Percentiles rank a stretch among this genome's conserved stretches.
Conservation (phyloP, 352 stramenopile species). For the Phytophthora citrophthora region DNA sequence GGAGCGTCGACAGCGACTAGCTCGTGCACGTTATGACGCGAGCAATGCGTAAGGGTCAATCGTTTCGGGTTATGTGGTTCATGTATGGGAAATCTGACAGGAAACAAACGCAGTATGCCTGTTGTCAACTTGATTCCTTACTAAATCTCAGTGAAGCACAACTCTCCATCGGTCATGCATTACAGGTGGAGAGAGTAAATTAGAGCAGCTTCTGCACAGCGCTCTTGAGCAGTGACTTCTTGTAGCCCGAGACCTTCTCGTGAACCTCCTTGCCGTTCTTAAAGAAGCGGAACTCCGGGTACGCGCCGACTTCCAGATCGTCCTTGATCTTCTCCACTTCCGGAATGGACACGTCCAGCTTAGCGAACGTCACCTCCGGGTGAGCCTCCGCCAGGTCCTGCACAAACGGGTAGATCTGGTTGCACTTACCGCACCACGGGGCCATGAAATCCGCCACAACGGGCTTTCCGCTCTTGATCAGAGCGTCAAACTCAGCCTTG, state of each 20-base stretch:
- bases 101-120: too few species aligned
- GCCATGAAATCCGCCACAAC: conserved; percentile 86
- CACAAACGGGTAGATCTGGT: conserved; percentile 83
- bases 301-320: conserved; percentile 70
- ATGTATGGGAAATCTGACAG: too few species aligned
- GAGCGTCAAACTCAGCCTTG: conserved; percentile 66
- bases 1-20: conserved; percentile 67
- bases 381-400: conserved; percentile 71
- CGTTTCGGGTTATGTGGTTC: too few species aligned
- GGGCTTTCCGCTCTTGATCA: conserved; percentile 72
- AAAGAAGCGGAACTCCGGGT: conserved; percentile 89
- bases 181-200: conserved; percentile 21
- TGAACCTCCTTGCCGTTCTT: conserved; percentile 82
- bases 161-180: conserved; percentile 7
- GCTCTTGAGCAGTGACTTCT: conserved; percentile 82
- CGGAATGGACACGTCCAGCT: conserved; percentile 74
- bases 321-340: conserved; percentile 82
- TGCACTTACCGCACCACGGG: conserved; percentile 89
- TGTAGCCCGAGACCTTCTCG: conserved; percentile 81
- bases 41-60: conserved; percentile 13
- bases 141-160: background rate
- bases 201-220: conserved; percentile 64
- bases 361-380: conserved; percentile 77
- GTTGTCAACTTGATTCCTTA: too few species aligned
- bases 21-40: conserved; percentile 65